Evolutionary conservation across 208 protist genomes (phyloP).

Genomic region (Sergeia podlipaevii): DNA sequence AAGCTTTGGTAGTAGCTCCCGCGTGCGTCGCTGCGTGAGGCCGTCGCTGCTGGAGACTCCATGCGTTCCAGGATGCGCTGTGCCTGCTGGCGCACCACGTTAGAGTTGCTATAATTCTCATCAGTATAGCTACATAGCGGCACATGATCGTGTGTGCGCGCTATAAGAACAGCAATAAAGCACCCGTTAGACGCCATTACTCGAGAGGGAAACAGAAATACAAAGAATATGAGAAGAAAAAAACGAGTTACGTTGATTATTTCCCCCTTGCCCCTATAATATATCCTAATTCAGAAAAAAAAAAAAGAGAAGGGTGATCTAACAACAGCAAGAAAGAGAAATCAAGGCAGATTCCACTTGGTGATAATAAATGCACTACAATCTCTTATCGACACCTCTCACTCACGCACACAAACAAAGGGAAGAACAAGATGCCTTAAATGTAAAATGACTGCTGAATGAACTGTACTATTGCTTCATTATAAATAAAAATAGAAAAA

Average conservation of each 20-base stretch:
- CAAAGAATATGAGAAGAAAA: not conserved
- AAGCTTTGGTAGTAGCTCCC: constrained; percentile 91
- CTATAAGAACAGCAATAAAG: constrained; percentile 85
- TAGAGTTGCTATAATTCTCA: constrained; percentile 77
- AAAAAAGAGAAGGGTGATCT: constrained; percentile 9
- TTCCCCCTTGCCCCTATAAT: not conserved
- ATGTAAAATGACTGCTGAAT: no score
- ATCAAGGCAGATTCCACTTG: not conserved
- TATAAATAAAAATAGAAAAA: constrained; percentile 11
- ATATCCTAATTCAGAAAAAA: constrained; percentile 3
- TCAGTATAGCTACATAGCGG: constrained; percentile 83
- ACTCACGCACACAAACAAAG: no score
- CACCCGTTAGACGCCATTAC: constrained; percentile 83
- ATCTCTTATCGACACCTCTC: no score
- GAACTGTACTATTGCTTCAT: constrained; percentile 17
- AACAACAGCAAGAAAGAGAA: constrained; percentile 3
- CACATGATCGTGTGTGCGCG: constrained; percentile 78
- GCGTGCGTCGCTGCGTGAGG: constrained; percentile 26
- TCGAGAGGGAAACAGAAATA: not conserved
- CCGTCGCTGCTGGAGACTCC: constrained; percentile 54
- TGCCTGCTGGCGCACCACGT: constrained; percentile 72
- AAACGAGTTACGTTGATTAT: constrained; percentile 2
- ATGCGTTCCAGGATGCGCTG: constrained; percentile 85
- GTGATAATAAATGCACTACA: no score
- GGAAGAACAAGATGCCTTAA: no score